Evolutionary conservation across 257 asterid species (phyloP), one percentile per base, ranked within the genome.

Genomic region (Solanum tacnaense): DNA sequence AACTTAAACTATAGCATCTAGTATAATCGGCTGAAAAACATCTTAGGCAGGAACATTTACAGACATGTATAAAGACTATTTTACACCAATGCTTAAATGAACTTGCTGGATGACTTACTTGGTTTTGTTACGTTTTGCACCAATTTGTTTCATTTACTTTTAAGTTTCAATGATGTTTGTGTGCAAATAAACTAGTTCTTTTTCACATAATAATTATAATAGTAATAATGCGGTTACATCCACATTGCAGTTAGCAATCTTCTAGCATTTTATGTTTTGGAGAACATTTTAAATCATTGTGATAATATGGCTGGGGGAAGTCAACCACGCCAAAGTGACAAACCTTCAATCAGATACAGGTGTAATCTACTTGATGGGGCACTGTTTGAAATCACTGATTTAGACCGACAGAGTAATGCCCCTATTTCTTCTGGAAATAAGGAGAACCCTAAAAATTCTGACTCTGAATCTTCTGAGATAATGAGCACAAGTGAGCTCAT

Each of bases 401-500:
- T 89, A 46, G 91, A 89, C 84, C 34, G 71, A 65, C 78, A 70
- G 20, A 88, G 86, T 84, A 78, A 86, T 88, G 85, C 90, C 68
- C 74, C 90, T 60, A 27, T 84, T 38, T 65, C 94, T 35, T 83
- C 93, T 36, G 91, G 88, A 75, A 88, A 89, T 83, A 93, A 89
- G 39, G 92, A 91, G 89, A 82, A 86, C 87, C 58, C 72, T 67
- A 84, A 85, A 58, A 89, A 36, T 78, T 62, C 92, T 29, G 90
- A 89, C 68, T 86, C 91, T 67, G 90, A 88, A 60, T 74, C 93
- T 88, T 83, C 94, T 6, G 93, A 93, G 89, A 86, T 91, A 84
- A 85, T 95, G 86, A 92, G 96, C 94, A 93, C 98, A 27, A 6
- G 91, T 7, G 98, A 95, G 87, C 92, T 97, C 36, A 89, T 96